These are phyloP conservation scores for Suillus occidentalis DNA, from an alignment of 768 basidiomycete genomes.

Conservation along the genomic window DNA sequence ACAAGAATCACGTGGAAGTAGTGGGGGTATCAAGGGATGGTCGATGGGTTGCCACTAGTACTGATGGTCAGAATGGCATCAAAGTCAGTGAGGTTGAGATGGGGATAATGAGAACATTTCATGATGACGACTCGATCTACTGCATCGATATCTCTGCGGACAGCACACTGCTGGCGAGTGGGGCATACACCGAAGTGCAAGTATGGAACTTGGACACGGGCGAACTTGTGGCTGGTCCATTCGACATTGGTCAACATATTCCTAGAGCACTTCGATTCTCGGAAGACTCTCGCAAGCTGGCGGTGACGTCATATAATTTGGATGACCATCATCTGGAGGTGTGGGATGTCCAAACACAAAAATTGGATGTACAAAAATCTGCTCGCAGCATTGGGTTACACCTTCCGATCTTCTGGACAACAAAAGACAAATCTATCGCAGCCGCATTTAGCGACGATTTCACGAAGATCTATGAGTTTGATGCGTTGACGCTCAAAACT, in stretches of 20 bases:
- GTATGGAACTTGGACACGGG: not conserved
- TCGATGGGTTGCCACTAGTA: not conserved
- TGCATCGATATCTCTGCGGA: not conserved
- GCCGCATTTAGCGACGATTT: not conserved
- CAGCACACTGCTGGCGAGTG: not conserved
- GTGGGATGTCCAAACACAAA: not conserved
- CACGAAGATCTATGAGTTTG: not conserved
- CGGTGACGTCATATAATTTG: not conserved
- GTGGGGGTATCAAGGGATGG: not conserved
- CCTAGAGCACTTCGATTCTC: not conserved
- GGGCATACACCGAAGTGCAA: accelerated
- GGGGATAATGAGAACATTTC: not conserved
- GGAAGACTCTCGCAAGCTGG: not conserved
- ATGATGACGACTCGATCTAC: accelerated
- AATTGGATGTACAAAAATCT: not conserved
- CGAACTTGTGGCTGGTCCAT: not conserved
- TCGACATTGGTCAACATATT: not conserved
- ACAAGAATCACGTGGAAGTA: accelerated
- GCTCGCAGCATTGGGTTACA: too few relatives aligned
- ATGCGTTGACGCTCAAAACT: not conserved
- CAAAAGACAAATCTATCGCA: not conserved
- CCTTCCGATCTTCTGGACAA: not conserved
- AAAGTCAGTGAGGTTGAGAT: not conserved
- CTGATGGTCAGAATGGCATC: not conserved
- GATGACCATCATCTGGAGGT: not conserved